phyloP scores from a whole-genome alignment of 176 grass and related monocot genomes.

The Oryza officinalis region DNA sequence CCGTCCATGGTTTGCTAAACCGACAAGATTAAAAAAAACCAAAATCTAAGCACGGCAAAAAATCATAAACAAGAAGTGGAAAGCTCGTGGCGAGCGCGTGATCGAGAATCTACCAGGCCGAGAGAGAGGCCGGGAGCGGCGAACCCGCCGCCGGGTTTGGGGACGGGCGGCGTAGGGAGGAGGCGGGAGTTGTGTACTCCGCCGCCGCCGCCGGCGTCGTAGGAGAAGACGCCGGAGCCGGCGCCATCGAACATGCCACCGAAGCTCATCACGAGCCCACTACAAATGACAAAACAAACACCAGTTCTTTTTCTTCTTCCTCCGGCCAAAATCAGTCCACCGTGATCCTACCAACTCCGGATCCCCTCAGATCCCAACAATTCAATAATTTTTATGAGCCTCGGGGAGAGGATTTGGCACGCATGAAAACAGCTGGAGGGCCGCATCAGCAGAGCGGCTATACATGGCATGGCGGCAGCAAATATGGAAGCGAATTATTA shows the following conservation, averaged over 20 bases:
- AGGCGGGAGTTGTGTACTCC: constrained; percentile 45
- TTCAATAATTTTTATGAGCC: constrained; percentile 25
- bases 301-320: background rate
- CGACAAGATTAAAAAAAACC: background rate
- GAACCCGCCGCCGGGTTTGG: constrained; percentile 41
- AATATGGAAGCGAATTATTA: constrained; percentile 48
- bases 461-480: constrained; percentile 25
- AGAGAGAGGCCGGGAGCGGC: constrained; percentile 75
- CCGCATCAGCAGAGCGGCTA: background rate
- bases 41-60: background rate
- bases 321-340: constrained; percentile 29
- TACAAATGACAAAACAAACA: background rate
- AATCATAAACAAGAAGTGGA: background rate
- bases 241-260: constrained; percentile 81
- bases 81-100: background rate
- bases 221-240: constrained; percentile 69
- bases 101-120: constrained; percentile 56
- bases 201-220: constrained; percentile 38
- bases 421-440: constrained; percentile 47
- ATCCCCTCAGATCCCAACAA: constrained; percentile 50
- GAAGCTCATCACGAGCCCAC: constrained; percentile 71
- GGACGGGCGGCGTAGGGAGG: constrained; percentile 31
- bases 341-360: constrained; percentile 29
- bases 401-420: background rate
- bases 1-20: constrained; percentile 64